A percentile compares a stretch with the other conserved stretches of the same genome.
Evolutionary conservation across 345 rosid species (phyloP).

Genomic region (Bruguiera parviflora): DNA sequence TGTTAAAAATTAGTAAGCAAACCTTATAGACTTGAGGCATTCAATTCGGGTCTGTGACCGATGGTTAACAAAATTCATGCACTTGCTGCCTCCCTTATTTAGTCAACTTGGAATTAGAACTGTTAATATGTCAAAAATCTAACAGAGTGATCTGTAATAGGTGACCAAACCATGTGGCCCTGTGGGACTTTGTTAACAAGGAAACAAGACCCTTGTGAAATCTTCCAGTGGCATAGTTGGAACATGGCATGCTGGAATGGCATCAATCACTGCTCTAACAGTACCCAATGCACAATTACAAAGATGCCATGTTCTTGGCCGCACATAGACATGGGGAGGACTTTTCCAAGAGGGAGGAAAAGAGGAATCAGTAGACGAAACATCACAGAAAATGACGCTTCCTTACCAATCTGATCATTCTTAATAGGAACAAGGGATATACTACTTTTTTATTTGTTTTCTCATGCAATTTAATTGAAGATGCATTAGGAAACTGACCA

Average conservation of each 20-base stretch:
- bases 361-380: slow-evolving; percentile 12
- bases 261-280: slow-evolving; percentile 34
- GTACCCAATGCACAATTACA: slow-evolving; percentile 33
- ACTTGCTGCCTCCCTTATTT: too few species aligned
- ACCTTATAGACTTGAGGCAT: too few species aligned
- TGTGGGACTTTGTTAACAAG: slow-evolving; percentile 21
- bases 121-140: too few species aligned
- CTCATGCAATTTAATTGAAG: not conserved
- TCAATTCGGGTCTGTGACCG: too few species aligned
- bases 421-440: slow-evolving; percentile 12
- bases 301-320: slow-evolving; percentile 41
- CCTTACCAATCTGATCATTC: slow-evolving; percentile 19
- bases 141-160: not conserved
- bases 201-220: slow-evolving; percentile 17
- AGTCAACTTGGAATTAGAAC: too few species aligned
- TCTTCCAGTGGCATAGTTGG: slow-evolving; percentile 21
- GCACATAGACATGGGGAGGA: slow-evolving; percentile 27
- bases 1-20: too few species aligned
- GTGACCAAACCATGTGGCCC: slow-evolving; percentile 27
- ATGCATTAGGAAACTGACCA: slow-evolving; percentile 22
- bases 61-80: too few species aligned
- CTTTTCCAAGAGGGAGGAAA: slow-evolving; percentile 14
- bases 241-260: slow-evolving; percentile 14
- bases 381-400: slow-evolving; percentile 38
- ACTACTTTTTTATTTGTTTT: not conserved